phyloP scores from a whole-genome alignment of 2,329 filamentous ascomycete genomes.

The Sporothrix sp. region DNA sequence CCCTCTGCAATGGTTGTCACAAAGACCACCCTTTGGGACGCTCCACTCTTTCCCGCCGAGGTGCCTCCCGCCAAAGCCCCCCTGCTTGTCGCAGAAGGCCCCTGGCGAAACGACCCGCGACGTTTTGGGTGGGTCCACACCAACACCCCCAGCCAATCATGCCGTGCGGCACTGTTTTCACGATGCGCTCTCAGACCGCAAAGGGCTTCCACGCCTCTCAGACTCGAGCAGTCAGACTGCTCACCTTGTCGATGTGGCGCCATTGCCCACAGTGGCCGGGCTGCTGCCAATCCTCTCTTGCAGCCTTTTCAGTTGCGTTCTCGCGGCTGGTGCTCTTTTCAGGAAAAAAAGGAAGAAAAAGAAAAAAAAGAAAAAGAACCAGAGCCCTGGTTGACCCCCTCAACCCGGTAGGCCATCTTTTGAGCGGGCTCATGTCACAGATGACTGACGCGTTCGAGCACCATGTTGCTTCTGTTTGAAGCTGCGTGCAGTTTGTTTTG shows the following conservation, averaged over 20 bases:
- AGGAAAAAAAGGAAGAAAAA: too few relatives aligned
- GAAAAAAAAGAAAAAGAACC: too few relatives aligned
- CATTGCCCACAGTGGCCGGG: slow-evolving; percentile 25
- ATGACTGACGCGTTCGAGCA: not conserved
- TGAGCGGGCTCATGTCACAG: not conserved
- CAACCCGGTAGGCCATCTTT: not conserved
- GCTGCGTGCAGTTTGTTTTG: not conserved
- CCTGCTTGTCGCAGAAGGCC: slow-evolving; percentile 25
- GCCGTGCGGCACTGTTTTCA: too few relatives aligned
- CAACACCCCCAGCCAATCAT: slow-evolving; percentile 11
- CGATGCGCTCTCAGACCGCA: not conserved
- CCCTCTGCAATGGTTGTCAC: too few relatives aligned
- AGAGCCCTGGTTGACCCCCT: not conserved
- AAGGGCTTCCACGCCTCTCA: not conserved
- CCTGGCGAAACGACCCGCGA: slow-evolving; percentile 32
- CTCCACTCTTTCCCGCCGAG: too few relatives aligned
- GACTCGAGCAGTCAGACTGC: not conserved
- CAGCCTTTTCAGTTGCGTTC: not conserved
- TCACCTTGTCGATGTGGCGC: slow-evolving; percentile 23
- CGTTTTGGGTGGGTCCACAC: slow-evolving; percentile 16
- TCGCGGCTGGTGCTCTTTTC: too few relatives aligned
- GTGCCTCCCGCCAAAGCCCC: not conserved
- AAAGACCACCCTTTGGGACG: not conserved
- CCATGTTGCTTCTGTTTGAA: not conserved
- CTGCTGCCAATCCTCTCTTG: slow-evolving; percentile 4